These are phyloP conservation scores for Eragrostis nindensis DNA, from an alignment of 176 grass and related monocot species.

Conservation along the genomic window DNA sequence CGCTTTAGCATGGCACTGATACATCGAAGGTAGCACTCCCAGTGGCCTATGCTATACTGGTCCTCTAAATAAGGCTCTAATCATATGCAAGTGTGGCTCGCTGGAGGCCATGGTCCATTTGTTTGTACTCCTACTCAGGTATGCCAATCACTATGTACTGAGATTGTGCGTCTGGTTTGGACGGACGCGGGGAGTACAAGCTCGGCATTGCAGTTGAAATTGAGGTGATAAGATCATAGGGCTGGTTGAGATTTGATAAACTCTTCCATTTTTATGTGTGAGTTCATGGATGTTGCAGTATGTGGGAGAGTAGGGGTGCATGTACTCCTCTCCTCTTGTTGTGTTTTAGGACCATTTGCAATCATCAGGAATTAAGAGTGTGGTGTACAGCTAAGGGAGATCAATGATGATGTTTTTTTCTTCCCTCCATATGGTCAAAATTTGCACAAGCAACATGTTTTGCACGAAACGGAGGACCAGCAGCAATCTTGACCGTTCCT, in stretches of 20 bases:
- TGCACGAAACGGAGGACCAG: constrained; percentile 29
- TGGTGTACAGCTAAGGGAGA: background rate
- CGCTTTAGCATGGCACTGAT: constrained; percentile 20
- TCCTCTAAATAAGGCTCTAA: no score
- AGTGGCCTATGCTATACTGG: background rate
- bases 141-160: constrained; percentile 22
- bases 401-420: constrained; percentile 15
- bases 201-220: background rate
- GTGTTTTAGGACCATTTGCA: constrained; percentile 21
- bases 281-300: background rate
- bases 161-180: background rate
- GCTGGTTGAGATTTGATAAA: background rate
- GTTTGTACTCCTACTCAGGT: constrained; percentile 3
- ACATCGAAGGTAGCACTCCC: background rate
- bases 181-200: background rate
- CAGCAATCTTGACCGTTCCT: background rate
- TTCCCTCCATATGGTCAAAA: background rate
- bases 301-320: background rate
- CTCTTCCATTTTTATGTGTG: background rate
- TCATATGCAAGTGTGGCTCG: constrained; percentile 15
- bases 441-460: constrained; percentile 31
- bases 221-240: background rate
- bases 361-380: constrained; percentile 12
- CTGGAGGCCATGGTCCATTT: background rate
- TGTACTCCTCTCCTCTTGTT: constrained; percentile 8